Evolutionary conservation across 2,329 filamentous ascomycete genomes (phyloP).

Genomic region (Samsoniella hepiali): DNA sequence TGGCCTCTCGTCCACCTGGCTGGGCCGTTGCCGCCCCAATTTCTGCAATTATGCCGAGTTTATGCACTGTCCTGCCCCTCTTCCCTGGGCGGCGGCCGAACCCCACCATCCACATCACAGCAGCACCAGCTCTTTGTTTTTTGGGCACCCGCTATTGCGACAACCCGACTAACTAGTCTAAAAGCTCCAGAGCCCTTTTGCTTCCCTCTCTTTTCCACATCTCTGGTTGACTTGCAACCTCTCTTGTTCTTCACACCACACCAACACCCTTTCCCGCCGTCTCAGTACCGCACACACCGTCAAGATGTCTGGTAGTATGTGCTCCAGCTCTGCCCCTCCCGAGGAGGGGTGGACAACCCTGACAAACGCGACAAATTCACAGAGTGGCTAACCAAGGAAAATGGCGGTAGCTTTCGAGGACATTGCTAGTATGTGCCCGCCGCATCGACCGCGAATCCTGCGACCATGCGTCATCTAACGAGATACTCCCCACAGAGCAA

Average conservation of each 20-base stretch:
- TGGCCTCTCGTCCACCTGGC: neutral
- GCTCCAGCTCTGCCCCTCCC: constrained; percentile 9
- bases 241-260: neutral
- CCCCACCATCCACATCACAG: constrained; percentile 19
- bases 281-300: constrained; percentile 16
- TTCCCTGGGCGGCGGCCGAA: constrained; percentile 1
- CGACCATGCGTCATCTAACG: neutral
- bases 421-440: constrained; percentile 43
- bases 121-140: constrained; percentile 7
- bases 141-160: constrained; percentile 20
- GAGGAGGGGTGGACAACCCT: constrained; percentile 1
- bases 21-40: neutral
- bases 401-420: constrained; percentile 40
- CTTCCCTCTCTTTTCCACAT: constrained; percentile 14
- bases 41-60: neutral
- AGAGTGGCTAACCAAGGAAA: constrained; percentile 23
- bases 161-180: constrained; percentile 14
- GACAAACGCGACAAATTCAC: constrained; percentile 18
- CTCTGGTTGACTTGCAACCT: constrained; percentile 22
- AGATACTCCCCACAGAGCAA: constrained; percentile 56
- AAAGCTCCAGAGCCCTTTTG: constrained; percentile 3
- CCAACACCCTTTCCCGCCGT: neutral
- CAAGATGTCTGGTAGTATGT: constrained; percentile 36
- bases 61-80: constrained; percentile 19
- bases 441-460: neutral